These are phyloP conservation scores for Cystobasidiaceae sp. DNA, from an alignment of 1,284 basidiomycete genomes.

Conservation along the genomic window DNA sequence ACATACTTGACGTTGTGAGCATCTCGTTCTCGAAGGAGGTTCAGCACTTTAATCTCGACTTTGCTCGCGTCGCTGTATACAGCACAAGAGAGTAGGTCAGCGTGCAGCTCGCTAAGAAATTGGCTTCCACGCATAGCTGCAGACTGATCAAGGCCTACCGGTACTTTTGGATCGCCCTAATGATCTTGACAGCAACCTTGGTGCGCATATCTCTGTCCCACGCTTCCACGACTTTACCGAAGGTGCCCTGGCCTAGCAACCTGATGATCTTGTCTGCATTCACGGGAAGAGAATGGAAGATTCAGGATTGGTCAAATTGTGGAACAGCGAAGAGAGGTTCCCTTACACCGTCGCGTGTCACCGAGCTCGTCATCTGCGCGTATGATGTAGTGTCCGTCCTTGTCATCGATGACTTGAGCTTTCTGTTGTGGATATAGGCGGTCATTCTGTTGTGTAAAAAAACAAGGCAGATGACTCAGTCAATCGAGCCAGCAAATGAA, in stretches of 20 bases:
- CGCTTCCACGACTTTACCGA: conserved; percentile 97
- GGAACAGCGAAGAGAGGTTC: not conserved
- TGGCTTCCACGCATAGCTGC: not conserved
- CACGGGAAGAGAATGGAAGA: not conserved
- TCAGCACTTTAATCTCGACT: conserved; percentile 93
- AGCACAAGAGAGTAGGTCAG: not conserved
- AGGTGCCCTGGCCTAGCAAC: conserved; percentile 93
- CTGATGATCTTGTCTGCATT: conserved; percentile 61
- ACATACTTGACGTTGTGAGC: conserved; percentile 81
- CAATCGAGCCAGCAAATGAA: no score
- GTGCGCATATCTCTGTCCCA: conserved; percentile 60
- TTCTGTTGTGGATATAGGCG: conserved; percentile 9
- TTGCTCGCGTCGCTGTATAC: conserved; percentile 94
- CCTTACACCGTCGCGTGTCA: conserved; percentile 33
- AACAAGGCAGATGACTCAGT: not conserved
- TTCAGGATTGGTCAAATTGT: not conserved
- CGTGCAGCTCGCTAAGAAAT: not conserved
- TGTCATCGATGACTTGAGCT: conserved; percentile 42
- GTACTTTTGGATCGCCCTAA: conserved; percentile 52
- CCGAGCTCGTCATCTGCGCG: conserved; percentile 44
- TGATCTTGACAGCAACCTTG: conserved; percentile 97
- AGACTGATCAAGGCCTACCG: conserved; percentile 6
- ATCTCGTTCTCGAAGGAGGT: conserved; percentile 85
- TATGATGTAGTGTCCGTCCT: conserved; percentile 50
- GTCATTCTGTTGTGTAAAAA: not conserved